Evolutionary conservation across 306 rosid genomes (phyloP), one percentile per base, ranked within the genome.

Genomic region (Carpinus viminea): DNA sequence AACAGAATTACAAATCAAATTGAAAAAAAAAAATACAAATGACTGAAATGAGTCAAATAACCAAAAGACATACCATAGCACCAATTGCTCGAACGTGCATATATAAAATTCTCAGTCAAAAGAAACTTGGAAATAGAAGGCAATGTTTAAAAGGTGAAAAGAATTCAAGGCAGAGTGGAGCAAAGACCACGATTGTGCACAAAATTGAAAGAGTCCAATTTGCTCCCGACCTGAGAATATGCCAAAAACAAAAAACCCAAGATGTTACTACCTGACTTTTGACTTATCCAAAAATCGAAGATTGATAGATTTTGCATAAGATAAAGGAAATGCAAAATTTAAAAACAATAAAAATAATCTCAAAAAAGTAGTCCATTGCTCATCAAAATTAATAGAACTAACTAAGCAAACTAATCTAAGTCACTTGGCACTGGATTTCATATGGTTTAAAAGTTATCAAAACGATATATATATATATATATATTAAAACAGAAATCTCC

Each of bases 81-180:
- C 99, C 99, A 34, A 90, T 38, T 17, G 99, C 79, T 71, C 98
- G 88, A 77, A 95, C 96, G 98, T 95, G 86, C 64, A 74, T 79
- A 69, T 45, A 50, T 50, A 79, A 24, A 55, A 10, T 52, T 1
- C 53, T 53, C 20, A 72, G 10, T 66, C 43, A 73, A 47, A n/a
- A 65, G 28, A 72, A 15, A 20, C 24, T 7, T 1, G 43, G 38
- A 64, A 71, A 21, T 57, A 81, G 51, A 73, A 60, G 72, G 12
- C 54, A 70, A 50, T 60, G 69, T 72, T 80, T 77, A 51, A 73
- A 75, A 18, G 55, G 57, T 38, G 1, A 41, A 75, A 68, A 3
- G 55, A 74, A 74, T 68, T 73, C 15, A 31, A 57, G 71, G 76
- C n/a, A 43, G 48, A 78, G 85, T 87, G 84, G 79, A 83, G 79